Evolutionary conservation across 2,329 filamentous ascomycete species (phyloP), one percentile per base, ranked within the genome.

Genomic region (Alternaria brassicae): DNA sequence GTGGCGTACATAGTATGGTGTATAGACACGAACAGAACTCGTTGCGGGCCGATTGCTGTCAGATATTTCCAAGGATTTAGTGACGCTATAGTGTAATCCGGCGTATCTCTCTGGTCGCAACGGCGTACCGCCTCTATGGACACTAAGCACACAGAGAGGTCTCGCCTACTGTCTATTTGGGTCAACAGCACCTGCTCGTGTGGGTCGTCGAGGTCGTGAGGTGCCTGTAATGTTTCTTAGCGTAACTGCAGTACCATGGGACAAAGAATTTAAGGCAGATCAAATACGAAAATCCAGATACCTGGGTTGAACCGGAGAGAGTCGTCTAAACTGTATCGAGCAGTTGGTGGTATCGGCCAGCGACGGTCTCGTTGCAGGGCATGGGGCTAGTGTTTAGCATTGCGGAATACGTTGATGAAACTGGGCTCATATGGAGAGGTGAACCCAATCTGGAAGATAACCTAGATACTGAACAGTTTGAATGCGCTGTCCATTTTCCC

Each of bases 271-370:
- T 13, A 27, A 21, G 34, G 39, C 28, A 56, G 47, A 28, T 44
- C 52, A 27, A 44, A 58, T 21, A 15, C 30, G 27, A 25, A 19
- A 37, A 59, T 44, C 44, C 56, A 10, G 56, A 52, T 59, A 36
- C n/a, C 42, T 53, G 56, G 56, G 51, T 49, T 32, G 40, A 32
- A 50, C 30, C 21, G 25, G 27, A 40, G 27, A 32, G n/a, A 27
- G 32, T 19, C 41, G 30, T 40, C 36, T 30, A 13, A 30, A 23
- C 32, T 47, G 48, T 42, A 45, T 44, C 51, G 39, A 27, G 25
- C 25, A 50, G 44, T 25, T 56, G 44, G 56, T 45, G 56, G 50
- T 39, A 34, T 39, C 19, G 25, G 19, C 9, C 36, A 23, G 37
- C 44, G 17, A 21, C 42, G 27, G n/a, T 27, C 42, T 25, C 17